Evolutionary conservation across 208 protist species (phyloP).

Genomic region (Trypanosoma mega): DNA sequence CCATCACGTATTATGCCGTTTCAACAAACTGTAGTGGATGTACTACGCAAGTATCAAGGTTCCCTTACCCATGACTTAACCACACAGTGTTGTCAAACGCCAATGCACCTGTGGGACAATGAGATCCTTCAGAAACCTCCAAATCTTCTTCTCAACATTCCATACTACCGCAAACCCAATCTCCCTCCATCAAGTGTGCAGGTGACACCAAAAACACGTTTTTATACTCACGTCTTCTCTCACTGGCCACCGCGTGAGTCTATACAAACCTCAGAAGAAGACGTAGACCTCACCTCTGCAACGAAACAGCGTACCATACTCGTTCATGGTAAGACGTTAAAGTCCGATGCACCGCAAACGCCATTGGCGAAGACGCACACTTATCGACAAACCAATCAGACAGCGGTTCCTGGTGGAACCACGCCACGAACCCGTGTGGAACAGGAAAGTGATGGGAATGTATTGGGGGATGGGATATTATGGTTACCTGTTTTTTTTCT

Average conservation of each 20-base stretch:
- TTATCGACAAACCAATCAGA: too few relatives aligned
- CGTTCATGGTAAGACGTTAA: constrained; percentile 5
- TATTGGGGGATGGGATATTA: not conserved
- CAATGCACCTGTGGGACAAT: constrained; percentile 13
- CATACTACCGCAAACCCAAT: constrained; percentile 24
- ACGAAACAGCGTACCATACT: constrained; percentile 4
- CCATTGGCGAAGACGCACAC: not conserved
- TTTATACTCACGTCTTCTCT: constrained; percentile 2
- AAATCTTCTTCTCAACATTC: constrained; percentile 24
- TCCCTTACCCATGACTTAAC: constrained; percentile 9
- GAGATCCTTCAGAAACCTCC: constrained; percentile 20
- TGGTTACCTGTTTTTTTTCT: not conserved
- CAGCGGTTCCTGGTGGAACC: too few relatives aligned
- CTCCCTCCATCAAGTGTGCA: not conserved
- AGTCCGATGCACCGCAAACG: not conserved
- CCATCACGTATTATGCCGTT: constrained; percentile 26
- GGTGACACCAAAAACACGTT: constrained; percentile 3
- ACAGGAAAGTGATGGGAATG: not conserved
- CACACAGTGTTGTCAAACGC: constrained; percentile 18
- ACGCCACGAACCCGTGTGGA: too few relatives aligned
- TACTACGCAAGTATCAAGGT: constrained; percentile 16
- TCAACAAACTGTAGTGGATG: constrained; percentile 3
- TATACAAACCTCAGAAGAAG: constrained; percentile 13
- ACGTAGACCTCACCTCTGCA: constrained; percentile 26
- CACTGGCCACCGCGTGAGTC: not conserved